These are phyloP conservation scores for Neotropicomus parvogracilis DNA, from an alignment of 1,284 basidiomycete species.

Conservation along the genomic window DNA sequence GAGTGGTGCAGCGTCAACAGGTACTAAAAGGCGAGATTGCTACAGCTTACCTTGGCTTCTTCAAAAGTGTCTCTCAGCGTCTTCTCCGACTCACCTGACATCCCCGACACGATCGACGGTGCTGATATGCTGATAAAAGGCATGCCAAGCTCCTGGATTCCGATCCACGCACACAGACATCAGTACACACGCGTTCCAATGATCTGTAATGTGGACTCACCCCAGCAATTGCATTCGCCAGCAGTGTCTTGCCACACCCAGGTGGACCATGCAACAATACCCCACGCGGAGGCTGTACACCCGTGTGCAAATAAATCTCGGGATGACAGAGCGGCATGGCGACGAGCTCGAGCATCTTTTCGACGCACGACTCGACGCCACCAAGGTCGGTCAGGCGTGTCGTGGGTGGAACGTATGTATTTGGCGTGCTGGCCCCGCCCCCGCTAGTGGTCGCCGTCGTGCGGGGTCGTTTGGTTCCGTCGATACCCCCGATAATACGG, in stretches of 20 bases:
- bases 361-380: conserved; percentile 81
- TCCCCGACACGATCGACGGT: conserved; percentile 92
- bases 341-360: conserved; percentile 93
- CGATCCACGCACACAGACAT: background rate
- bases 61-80: conserved; percentile 95
- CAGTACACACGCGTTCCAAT: background rate
- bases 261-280: conserved; percentile 94
- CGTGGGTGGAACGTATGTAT: conserved; percentile 63
- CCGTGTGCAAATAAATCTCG: conserved; percentile 91
- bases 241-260: conserved; percentile 92
- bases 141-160: conserved; percentile 74
- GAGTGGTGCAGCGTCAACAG: conserved; percentile 1
- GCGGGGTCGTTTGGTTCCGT: conserved; percentile 49
- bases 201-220: conserved; percentile 44
- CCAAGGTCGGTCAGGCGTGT: conserved; percentile 83
- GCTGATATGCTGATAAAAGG: conserved; percentile 94
- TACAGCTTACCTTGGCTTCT: conserved; percentile 69
- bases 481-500: conserved; percentile 40
- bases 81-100: conserved; percentile 98
- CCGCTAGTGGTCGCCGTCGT: conserved; percentile 30
- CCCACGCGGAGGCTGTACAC: conserved; percentile 90
- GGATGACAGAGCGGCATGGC: conserved; percentile 94
- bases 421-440: conserved; percentile 23
- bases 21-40: background rate
- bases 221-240: conserved; percentile 92